Evolutionary conservation across 1,139 yeast genomes (phyloP), one percentile per base, ranked within the genome.

Genomic region (Zygosaccharomyces sapae): DNA sequence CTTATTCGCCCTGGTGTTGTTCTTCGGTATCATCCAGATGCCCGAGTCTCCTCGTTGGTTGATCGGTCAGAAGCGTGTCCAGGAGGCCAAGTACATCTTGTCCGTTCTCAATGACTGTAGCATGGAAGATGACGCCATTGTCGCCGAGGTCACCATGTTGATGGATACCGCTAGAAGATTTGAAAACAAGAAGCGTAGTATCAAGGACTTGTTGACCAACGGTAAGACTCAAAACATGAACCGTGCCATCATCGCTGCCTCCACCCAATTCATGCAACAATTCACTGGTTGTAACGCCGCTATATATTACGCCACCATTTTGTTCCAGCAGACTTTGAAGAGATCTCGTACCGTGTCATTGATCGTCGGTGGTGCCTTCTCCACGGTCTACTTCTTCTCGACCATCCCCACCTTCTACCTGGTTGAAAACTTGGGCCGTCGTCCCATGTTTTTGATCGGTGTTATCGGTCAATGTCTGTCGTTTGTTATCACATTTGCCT

Each of bases 11-110:
- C 52, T 69, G 18, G 39, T 62, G 33, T 57, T 72, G 41, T 49
- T 68, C 5, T n/a, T 50, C 10, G 64, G 69, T 57, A 63, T 59
- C 62, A 67, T 59, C 46, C 50, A 67, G 6, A 70, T 79, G 59
- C 86, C 86, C 13, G 90, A 83, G 61, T 81, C 87, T 10, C 89
- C 92, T 52, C 77, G 90, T 71, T 84, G 86, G 86, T 73, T 83
- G 54, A 69, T 82, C 55, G 71, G 81, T 19, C 71, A 74, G 48
- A 77, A 75, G 45, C 72, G 77, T 54, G 67, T 69, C 48, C 73
- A 74, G 40, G 81, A 80, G 54, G 83, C 83, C 18, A 48, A 60
- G 38, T 53, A 62, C 41, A 55, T 67, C 33, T 55, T 70, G 48
- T 62, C 61, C 33, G 46, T 46, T 12, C 44, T 59, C 30, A 61